Evolutionary conservation across 257 asterid species (phyloP).

Genomic region (Buddleja alternifolia): DNA sequence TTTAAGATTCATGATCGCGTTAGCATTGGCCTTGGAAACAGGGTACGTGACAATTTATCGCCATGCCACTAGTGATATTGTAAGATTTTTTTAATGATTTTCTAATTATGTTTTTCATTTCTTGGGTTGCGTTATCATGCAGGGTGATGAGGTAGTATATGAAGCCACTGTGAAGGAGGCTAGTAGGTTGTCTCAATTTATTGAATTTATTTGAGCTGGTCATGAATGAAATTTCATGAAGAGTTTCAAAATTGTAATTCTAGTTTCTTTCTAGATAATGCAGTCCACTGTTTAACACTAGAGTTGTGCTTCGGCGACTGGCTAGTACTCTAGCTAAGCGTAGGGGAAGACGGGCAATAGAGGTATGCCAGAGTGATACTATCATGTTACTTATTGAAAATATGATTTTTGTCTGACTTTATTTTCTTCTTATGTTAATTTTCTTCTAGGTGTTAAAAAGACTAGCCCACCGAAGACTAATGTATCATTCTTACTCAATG

Average conservation of each 20-base stretch:
- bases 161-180: conserved; percentile 84
- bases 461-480: conserved; percentile 61
- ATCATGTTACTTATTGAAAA: background rate
- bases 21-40: conserved; percentile 78
- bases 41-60: conserved; percentile 45
- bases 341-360: conserved; percentile 88
- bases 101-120: background rate
- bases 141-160: conserved; percentile 82
- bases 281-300: conserved; percentile 74
- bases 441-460: conserved; percentile 76
- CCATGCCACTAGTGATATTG: background rate
- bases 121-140: conserved; percentile 30
- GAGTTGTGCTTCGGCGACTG: conserved; percentile 81
- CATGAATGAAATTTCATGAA: conserved; percentile 2
- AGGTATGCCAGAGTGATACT: conserved; percentile 49
- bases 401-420: conserved; percentile 21
- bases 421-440: conserved; percentile 22
- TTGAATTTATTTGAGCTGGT: conserved; percentile 13
- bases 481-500: conserved; percentile 92
- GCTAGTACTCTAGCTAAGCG: conserved; percentile 80
- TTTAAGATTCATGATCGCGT: conserved; percentile 74
- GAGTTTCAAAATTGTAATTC: conserved; percentile 18
- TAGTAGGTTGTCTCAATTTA: conserved; percentile 57
- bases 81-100: conserved; percentile 6
- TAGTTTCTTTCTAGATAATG: conserved; percentile 43